Percentiles rank a stretch among this genome's conserved stretches.
phyloP scores from a whole-genome alignment of 805 yeast genomes.

The Starmera caribaea region DNA sequence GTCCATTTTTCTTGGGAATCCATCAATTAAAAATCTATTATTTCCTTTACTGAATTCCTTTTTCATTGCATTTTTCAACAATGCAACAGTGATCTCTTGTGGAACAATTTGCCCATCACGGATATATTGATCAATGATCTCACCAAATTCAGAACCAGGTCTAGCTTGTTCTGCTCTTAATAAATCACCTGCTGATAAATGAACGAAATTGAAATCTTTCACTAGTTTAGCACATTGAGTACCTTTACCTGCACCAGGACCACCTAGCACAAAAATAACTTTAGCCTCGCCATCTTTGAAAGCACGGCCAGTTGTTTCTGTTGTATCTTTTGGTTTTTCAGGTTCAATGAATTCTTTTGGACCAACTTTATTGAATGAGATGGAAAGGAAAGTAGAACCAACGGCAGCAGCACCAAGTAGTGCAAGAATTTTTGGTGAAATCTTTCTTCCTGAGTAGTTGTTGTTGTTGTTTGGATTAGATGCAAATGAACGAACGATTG shows the following conservation, averaged over 20 bases:
- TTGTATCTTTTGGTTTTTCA: slow-evolving; percentile 6
- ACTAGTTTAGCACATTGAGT: slow-evolving; percentile 90
- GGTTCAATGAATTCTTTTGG: slow-evolving; percentile 40
- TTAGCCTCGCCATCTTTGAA: slow-evolving; percentile 60
- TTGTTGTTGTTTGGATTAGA: not conserved
- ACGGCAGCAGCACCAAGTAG: slow-evolving; percentile 32
- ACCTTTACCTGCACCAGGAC: slow-evolving; percentile 98
- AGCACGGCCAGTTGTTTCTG: slow-evolving; percentile 25
- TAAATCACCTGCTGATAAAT: slow-evolving; percentile 93
- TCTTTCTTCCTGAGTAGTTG: not conserved
- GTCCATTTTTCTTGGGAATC: slow-evolving; percentile 98
- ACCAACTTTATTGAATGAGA: slow-evolving; percentile 30
- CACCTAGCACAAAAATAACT: slow-evolving; percentile 88
- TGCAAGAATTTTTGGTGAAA: no score
- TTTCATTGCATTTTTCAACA: slow-evolving; percentile 70
- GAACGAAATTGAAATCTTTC: slow-evolving; percentile 70
- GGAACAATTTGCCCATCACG: slow-evolving; percentile 90
- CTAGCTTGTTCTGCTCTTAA: slow-evolving; percentile 87
- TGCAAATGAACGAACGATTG: not conserved
- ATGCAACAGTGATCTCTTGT: slow-evolving; percentile 78
- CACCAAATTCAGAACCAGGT: slow-evolving; percentile 75
- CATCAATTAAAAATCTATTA: slow-evolving; percentile 72
- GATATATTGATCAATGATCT: slow-evolving; percentile 73
- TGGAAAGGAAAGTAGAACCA: slow-evolving; percentile 36
- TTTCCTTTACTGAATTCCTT: slow-evolving; percentile 40